These are phyloP conservation scores for Zygosaccharomyces kombuchaensis DNA, from an alignment of 805 yeast genomes.

Conservation along the genomic window DNA sequence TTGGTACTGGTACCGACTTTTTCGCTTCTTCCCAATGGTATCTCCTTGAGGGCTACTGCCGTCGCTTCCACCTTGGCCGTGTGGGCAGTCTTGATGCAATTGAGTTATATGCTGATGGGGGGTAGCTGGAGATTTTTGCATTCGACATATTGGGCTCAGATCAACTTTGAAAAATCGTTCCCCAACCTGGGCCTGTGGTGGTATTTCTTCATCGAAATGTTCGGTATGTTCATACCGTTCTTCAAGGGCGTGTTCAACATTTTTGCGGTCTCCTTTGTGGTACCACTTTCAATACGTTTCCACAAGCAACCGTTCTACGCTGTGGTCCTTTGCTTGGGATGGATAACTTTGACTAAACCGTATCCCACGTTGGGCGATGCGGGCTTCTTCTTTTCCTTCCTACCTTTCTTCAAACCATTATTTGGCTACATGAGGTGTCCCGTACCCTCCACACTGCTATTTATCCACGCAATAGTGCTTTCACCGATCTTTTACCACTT, in stretches of 20 bases:
- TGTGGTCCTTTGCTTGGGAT: conserved; percentile 42
- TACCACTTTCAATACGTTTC: conserved; percentile 75
- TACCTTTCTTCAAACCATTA: conserved; percentile 44
- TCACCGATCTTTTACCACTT: conserved; percentile 88
- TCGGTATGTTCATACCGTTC: conserved; percentile 80
- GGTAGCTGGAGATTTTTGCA: conserved; percentile 44
- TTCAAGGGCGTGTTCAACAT: conserved; percentile 81
- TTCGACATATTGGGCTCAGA: conserved; percentile 52
- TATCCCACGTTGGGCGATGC: conserved; percentile 84
- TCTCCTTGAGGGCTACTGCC: conserved; percentile 3
- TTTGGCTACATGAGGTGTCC: conserved; percentile 46
- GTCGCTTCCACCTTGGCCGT: conserved; percentile 1
- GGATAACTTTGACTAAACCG: conserved; percentile 65
- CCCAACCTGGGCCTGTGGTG: conserved; percentile 98
- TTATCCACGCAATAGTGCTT: conserved; percentile 56
- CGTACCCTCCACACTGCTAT: conserved; percentile 47
- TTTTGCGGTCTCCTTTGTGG: conserved; percentile 57
- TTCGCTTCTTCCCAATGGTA: conserved; percentile 19
- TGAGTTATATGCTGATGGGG: conserved; percentile 42
- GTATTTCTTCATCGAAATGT: conserved; percentile 96
- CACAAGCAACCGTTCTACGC: conserved; percentile 56
- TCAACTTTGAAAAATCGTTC: conserved; percentile 62
- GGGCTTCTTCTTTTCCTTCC: conserved; percentile 49
- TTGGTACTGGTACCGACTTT: conserved; percentile 58
- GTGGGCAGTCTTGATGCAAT: conserved; percentile 21